Percentiles rank a stretch among this genome's conserved stretches.
phyloP scores from a whole-genome alignment of 257 asterid species.

The Salvia hispanica region DNA sequence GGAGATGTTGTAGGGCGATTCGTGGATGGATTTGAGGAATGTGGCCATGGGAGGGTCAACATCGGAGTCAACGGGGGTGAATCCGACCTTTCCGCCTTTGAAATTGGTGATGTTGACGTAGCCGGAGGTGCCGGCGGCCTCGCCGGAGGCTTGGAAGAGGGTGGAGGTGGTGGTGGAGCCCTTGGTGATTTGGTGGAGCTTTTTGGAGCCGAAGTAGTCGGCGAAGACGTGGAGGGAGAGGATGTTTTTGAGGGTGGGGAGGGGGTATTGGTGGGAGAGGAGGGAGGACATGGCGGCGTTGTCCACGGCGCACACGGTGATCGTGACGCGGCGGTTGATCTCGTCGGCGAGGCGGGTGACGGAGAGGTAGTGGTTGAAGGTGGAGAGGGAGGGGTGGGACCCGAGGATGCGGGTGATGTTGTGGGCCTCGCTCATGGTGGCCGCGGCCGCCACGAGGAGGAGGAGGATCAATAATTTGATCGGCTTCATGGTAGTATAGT shows the following conservation, averaged over 20 bases:
- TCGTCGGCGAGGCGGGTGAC: constrained; percentile 89
- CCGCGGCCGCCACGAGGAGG: constrained; percentile 29
- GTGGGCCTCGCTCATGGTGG: constrained; percentile 47
- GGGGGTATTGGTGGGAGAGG: constrained; percentile 59
- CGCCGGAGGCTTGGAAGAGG: too few species aligned
- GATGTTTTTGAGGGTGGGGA: constrained; percentile 19
- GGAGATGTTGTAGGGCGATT: too few species aligned
- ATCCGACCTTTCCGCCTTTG: constrained; percentile 74
- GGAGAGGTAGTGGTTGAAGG: constrained; percentile 93
- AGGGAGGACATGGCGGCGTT: constrained; percentile 80
- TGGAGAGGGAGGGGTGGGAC: constrained; percentile 79
- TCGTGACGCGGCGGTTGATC: constrained; percentile 92
- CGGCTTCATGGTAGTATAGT: constrained; percentile 20
- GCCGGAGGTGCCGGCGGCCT: too few species aligned
- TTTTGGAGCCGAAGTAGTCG: constrained; percentile 73
- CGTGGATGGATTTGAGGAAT: too few species aligned
- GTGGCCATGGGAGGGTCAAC: too few species aligned
- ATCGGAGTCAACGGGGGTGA: constrained; percentile 10
- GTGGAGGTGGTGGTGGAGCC: constrained; percentile 59
- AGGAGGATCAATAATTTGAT: constrained; percentile 21
- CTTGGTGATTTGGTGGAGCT: background rate
- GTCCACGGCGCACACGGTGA: constrained; percentile 92
- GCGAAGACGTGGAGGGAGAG: constrained; percentile 62
- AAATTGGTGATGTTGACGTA: too few species aligned
- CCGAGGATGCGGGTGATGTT: constrained; percentile 84